A percentile compares a stretch with the other conserved stretches of the same genome.
These are phyloP conservation scores for Zoysia matrella DNA, from an alignment of 202 grass and related monocot species.

Conservation along the genomic window DNA sequence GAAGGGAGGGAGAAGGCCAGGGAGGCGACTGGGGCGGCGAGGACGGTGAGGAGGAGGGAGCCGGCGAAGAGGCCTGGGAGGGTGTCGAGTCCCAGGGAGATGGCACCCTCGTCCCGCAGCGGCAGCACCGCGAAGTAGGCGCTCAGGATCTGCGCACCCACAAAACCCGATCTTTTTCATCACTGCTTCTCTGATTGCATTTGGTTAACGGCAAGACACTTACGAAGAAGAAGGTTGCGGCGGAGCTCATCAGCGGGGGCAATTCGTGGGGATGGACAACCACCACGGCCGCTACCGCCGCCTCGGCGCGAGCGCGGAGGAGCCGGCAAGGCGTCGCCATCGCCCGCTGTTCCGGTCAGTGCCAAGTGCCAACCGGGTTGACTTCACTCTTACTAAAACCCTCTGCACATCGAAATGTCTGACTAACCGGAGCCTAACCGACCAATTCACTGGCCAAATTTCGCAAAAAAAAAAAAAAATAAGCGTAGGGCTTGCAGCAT, in stretches of 20 bases:
- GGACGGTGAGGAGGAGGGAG: conserved; percentile 81
- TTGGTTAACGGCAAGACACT: neutral
- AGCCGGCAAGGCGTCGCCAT: no score
- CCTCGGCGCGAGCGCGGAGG: conserved; percentile 53
- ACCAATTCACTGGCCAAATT: no score
- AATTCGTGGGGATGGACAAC: conserved; percentile 74
- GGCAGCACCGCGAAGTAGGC: conserved; percentile 94
- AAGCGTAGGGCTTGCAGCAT: no score
- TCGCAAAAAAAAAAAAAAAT: no score
- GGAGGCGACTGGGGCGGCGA: conserved; percentile 84
- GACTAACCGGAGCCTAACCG: no score
- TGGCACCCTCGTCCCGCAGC: conserved; percentile 84
- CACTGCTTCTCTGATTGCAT: neutral
- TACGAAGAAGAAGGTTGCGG: conserved; percentile 92
- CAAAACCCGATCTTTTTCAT: neutral
- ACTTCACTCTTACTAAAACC: no score
- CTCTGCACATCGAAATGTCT: no score
- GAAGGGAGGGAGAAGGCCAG: conserved; percentile 86
- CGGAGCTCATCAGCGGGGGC: conserved; percentile 57
- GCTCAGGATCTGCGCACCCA: conserved; percentile 60
- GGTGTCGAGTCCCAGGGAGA: conserved; percentile 75
- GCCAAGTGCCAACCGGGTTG: no score
- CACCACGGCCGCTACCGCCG: conserved; percentile 59
- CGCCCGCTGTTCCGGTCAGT: no score
- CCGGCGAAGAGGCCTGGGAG: conserved; percentile 79